These are phyloP conservation scores for Senna tora DNA, from an alignment of 306 rosid genomes.

Conservation along the genomic window DNA sequence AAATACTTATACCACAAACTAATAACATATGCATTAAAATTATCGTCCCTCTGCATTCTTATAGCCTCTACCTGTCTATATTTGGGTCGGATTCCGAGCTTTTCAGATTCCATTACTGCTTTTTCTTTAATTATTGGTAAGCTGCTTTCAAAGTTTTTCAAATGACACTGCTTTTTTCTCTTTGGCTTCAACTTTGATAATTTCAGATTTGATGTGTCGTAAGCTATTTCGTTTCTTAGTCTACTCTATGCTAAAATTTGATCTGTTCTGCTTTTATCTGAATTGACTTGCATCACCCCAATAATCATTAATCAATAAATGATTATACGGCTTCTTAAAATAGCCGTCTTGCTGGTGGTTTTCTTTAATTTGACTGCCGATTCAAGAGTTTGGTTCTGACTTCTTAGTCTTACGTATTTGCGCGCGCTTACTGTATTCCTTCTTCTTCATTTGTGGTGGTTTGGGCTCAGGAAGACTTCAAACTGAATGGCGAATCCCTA, in stretches of 20 bases:
- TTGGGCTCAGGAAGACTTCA: neutral
- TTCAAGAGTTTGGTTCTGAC: constrained; percentile 18
- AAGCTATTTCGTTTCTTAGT: neutral
- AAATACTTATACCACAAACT: constrained; percentile 45
- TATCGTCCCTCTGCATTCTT: neutral
- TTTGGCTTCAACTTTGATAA: neutral
- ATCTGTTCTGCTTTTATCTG: constrained; percentile 12
- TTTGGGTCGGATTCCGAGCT: constrained; percentile 33
- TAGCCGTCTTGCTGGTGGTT: constrained; percentile 33
- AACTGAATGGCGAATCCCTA: neutral
- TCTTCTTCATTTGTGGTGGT: neutral
- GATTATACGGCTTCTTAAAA: constrained; percentile 4
- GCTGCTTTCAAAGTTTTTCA: constrained; percentile 9
- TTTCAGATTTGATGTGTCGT: constrained; percentile 6
- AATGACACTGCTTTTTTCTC: neutral
- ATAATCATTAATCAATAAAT: neutral
- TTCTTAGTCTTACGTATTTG: constrained; percentile 15
- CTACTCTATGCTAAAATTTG: neutral
- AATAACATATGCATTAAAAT: constrained; percentile 31
- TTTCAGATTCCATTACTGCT: constrained; percentile 27
- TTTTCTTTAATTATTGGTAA: constrained; percentile 33
- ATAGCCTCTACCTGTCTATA: constrained; percentile 10
- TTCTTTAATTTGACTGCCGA: constrained; percentile 16
- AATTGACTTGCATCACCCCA: constrained; percentile 15
- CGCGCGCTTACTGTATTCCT: too few relatives aligned